phyloP scores from a whole-genome alignment of 2,329 filamentous ascomycete species.

The Calonectria montana region DNA sequence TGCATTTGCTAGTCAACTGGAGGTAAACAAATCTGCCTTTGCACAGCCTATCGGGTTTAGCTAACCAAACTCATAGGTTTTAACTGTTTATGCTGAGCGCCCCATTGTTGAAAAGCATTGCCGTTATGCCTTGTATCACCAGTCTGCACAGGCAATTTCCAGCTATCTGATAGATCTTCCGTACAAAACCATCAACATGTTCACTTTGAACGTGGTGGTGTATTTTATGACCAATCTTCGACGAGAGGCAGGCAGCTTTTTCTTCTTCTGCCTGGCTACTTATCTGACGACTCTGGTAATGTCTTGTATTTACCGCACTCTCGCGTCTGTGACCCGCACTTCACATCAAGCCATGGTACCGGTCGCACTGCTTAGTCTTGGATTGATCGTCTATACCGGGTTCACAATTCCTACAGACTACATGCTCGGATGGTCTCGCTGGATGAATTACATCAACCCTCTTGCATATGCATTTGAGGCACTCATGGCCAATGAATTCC shows the following conservation, averaged over 20 bases:
- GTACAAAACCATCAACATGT: slow-evolving; percentile 42
- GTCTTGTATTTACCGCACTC: slow-evolving; percentile 45
- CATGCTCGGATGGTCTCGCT: slow-evolving; percentile 53
- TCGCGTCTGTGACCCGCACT: slow-evolving; percentile 44
- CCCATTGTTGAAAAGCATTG: slow-evolving; percentile 50
- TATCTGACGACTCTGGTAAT: slow-evolving; percentile 49
- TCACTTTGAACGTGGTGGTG: slow-evolving; percentile 51
- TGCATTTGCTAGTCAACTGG: slow-evolving; percentile 53
- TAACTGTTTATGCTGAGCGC: slow-evolving; percentile 47
- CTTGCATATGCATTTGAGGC: slow-evolving; percentile 63
- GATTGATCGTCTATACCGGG: slow-evolving; percentile 62
- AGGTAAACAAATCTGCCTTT: slow-evolving; percentile 34
- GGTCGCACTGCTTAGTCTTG: slow-evolving; percentile 61
- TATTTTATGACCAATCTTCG: slow-evolving; percentile 76
- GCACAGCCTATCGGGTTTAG: accelerated
- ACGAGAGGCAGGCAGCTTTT: slow-evolving; percentile 68
- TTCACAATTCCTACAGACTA: slow-evolving; percentile 42
- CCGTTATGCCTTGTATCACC: slow-evolving; percentile 50
- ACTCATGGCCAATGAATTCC: slow-evolving; percentile 47
- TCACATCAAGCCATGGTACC: slow-evolving; percentile 59
- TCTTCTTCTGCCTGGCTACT: slow-evolving; percentile 63
- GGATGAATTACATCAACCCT: slow-evolving; percentile 75
- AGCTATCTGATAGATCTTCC: slow-evolving; percentile 41
- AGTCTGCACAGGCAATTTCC: slow-evolving; percentile 43
- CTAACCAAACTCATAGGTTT: slow-evolving; percentile 15